Evolutionary conservation across 140 eudicot species (phyloP), one percentile per base, ranked within the genome.

Genomic region (Stevia rebaudiana): DNA sequence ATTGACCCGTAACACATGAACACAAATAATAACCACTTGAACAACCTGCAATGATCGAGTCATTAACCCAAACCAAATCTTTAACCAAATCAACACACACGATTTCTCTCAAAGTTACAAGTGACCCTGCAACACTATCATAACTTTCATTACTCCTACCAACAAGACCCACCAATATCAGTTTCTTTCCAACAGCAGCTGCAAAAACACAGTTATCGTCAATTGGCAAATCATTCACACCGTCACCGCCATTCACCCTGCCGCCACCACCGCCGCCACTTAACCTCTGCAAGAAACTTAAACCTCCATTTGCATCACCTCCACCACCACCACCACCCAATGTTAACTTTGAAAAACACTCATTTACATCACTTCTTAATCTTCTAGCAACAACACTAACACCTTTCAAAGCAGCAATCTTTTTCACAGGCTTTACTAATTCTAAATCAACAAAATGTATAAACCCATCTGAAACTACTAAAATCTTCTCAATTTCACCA

Each of bases 51-150:
- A 94, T 12, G 0, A 94, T 62, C 8, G 86, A 81, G 80, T 94
- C 97, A 76, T 83, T 86, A 44, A 88, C 61, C 98, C 98, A 92
- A 56, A 78, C 84, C 58, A 88, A 5, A 11, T 73, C 70, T 63
- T 80, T 79, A 39, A 80, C 76, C 67, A 84, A 67, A 61, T 91
- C 95, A 57, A 70, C 76, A 68, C 96, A 86, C 11, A 61, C 72
- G 48, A 88, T 74, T 72, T 92, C 98, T 65, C 81, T 88, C 77
- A 79, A 67, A 19, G 92, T 79, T 12, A 81, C 78, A 52, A 81
- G 66, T 3, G 90, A 76, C 48, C 90, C 90, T 1, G 65, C 77
- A 74, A 59, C 77, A 35, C 78, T 43, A 51, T 77, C 86, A 11
- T 58, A 50, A 51, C 15, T 61, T 60, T 61, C 68, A 11, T 48